phyloP scores from a whole-genome alignment of 176 grass and related monocot genomes.

The Rhynchospora pubera region DNA sequence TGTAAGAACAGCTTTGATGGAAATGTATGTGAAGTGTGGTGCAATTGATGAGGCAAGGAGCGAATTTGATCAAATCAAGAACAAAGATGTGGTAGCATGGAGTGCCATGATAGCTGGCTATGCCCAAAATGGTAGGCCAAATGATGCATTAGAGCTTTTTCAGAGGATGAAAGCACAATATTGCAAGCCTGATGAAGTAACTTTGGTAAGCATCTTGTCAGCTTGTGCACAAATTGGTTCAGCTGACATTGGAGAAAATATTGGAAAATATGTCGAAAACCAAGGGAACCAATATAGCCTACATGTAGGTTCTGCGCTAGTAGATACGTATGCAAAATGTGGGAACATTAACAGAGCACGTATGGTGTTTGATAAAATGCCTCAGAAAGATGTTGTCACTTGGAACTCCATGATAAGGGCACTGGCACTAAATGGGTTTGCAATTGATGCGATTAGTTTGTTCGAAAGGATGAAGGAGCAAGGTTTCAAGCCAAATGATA shows the following conservation, averaged over 20 bases:
- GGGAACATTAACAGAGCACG: slow-evolving; percentile 54
- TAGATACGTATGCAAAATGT: slow-evolving; percentile 73
- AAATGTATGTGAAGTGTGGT: slow-evolving; percentile 75
- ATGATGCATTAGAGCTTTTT: slow-evolving; percentile 65
- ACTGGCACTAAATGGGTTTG: slow-evolving; percentile 64
- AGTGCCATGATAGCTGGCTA: slow-evolving; percentile 81
- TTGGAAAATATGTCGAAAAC: slow-evolving; percentile 58
- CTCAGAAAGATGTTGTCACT: slow-evolving; percentile 55
- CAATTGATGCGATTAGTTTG: slow-evolving; percentile 39
- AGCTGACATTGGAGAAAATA: slow-evolving; percentile 48
- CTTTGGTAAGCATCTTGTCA: slow-evolving; percentile 63
- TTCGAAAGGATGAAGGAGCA: slow-evolving; percentile 42
- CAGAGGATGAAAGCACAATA: slow-evolving; percentile 54
- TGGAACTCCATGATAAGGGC: slow-evolving; percentile 91
- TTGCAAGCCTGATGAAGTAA: slow-evolving; percentile 77
- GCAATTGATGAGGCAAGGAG: slow-evolving; percentile 58
- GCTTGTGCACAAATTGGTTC: slow-evolving; percentile 61
- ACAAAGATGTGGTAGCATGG: slow-evolving; percentile 75
- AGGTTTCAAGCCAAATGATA: slow-evolving; percentile 45
- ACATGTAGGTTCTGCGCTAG: slow-evolving; percentile 54
- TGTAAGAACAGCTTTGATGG: slow-evolving; percentile 65
- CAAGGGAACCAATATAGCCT: slow-evolving; percentile 36
- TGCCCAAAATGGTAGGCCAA: slow-evolving; percentile 61
- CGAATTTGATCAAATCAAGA: slow-evolving; percentile 55
- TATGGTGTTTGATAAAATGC: slow-evolving; percentile 50